A percentile compares a stretch with the other conserved stretches of the same genome.
Conservation (phyloP, 2,329 filamentous ascomycete genomes). For the Colletotrichum theobromicola region DNA sequence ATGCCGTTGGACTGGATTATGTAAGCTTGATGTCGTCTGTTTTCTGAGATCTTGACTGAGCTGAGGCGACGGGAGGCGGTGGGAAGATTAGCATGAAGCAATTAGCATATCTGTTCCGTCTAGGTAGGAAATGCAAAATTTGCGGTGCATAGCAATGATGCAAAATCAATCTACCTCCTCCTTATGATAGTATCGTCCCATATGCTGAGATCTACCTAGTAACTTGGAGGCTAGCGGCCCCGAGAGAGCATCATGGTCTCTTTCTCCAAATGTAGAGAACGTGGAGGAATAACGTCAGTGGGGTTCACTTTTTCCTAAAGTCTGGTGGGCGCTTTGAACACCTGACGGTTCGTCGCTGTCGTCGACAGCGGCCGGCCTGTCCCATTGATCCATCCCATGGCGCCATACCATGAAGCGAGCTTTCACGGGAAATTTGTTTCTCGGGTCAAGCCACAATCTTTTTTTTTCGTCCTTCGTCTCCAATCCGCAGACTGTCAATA, state of each 20-base stretch:
- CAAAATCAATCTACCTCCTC: not conserved
- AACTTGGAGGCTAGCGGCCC: not conserved
- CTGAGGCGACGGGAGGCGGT: not conserved
- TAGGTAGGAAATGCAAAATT: not conserved
- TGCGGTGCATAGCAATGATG: not conserved
- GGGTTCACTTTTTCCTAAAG: not conserved
- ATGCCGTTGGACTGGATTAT: not conserved
- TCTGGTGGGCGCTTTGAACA: not conserved
- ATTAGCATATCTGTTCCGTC: not conserved
- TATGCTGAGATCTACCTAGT: not conserved
- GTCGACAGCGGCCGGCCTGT: not conserved
- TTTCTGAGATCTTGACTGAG: not conserved
- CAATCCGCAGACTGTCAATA: not conserved
- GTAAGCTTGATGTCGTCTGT: not conserved
- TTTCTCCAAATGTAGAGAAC: not conserved
- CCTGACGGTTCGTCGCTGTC: not conserved
- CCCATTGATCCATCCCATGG: not conserved
- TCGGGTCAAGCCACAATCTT: not conserved
- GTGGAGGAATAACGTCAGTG: conserved; percentile 12
- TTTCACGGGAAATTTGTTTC: not conserved
- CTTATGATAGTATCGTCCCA: not conserved
- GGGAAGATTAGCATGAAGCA: not conserved
- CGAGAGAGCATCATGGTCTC: not conserved
- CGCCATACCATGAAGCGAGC: not conserved
- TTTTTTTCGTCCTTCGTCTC: not conserved